Conservation (phyloP, 78 protist genomes). For the Diacronema lutheri region DNA sequence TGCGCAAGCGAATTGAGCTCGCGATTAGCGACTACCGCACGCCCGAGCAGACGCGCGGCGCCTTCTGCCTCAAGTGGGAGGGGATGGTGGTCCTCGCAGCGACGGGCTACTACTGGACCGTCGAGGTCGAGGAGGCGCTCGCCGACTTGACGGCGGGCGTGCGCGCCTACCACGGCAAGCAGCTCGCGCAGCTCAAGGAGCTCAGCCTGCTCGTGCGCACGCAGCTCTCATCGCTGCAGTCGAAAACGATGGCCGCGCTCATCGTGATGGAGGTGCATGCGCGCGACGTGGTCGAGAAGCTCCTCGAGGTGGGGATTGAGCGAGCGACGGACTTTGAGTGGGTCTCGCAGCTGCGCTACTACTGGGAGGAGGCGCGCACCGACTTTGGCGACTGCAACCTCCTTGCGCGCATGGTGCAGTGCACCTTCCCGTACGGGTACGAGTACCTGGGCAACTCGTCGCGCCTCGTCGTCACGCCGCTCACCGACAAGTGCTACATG, state of each 20-base stretch:
- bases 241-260: constrained; percentile 60
- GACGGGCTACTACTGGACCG: constrained; percentile 42
- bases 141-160: neutral
- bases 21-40: constrained; percentile 19
- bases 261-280: constrained; percentile 81
- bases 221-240: constrained; percentile 42
- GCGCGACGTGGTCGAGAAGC: constrained; percentile 60
- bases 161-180: constrained; percentile 9
- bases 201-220: constrained; percentile 39
- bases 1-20: neutral
- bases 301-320: constrained; percentile 26
- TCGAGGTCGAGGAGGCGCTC: constrained; percentile 40
- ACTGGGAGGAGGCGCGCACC: constrained; percentile 58
- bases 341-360: constrained; percentile 80
- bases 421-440: constrained; percentile 69
- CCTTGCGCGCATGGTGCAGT: constrained; percentile 9
- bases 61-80: constrained; percentile 28
- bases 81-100: constrained; percentile 34
- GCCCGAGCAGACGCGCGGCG: neutral
- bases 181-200: constrained; percentile 43
- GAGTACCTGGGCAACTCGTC: constrained; percentile 88
- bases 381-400: neutral
- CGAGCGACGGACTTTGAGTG: constrained; percentile 66
- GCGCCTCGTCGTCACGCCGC: constrained; percentile 79
- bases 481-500: constrained; percentile 79